Percentiles rank a stretch among this genome's conserved stretches.
phyloP scores from a whole-genome alignment of 2,329 filamentous ascomycete genomes.

The Drechslerella dactyloides region DNA sequence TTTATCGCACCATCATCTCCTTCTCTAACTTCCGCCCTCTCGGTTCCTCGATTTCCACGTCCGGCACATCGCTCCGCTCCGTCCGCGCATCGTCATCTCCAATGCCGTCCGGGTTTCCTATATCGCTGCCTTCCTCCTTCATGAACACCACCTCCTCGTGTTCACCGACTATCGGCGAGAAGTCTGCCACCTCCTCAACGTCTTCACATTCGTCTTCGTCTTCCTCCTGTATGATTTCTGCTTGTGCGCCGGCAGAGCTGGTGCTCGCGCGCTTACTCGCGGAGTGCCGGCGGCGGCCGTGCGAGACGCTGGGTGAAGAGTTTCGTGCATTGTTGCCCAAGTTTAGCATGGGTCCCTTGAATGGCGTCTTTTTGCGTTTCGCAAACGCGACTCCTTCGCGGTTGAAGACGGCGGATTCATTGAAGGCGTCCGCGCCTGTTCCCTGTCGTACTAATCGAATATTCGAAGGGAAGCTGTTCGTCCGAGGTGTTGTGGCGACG shows the following conservation, averaged over 20 bases:
- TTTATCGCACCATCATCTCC: not conserved
- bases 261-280: constrained; percentile 56
- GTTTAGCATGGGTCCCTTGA: constrained; percentile 77
- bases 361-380: constrained; percentile 78
- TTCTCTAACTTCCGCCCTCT: constrained; percentile 40
- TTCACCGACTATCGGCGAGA: constrained; percentile 51
- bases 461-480: constrained; percentile 77
- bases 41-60: constrained; percentile 31
- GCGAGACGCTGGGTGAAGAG: constrained; percentile 68
- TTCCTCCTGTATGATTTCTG: constrained; percentile 55
- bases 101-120: constrained; percentile 42
- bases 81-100: constrained; percentile 33
- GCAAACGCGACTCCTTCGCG: constrained; percentile 73
- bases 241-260: constrained; percentile 53
- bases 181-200: constrained; percentile 56
- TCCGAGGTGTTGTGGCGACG: constrained; percentile 80
- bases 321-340: constrained; percentile 60
- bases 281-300: constrained; percentile 61
- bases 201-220: constrained; percentile 69
- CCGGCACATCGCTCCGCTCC: constrained; percentile 25
- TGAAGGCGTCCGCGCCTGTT: constrained; percentile 55
- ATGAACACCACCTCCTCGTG: constrained; percentile 50
- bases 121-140: constrained; percentile 41
- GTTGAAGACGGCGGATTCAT: constrained; percentile 61
- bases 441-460: constrained; percentile 76